These are phyloP conservation scores for apple (Malus domestica) DNA, from an alignment of 306 rosid genomes.

Conservation along the genomic window ASM211411v1 NC_041789.1:16715501-16716000, in stretches of 20 bases:
- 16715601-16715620: no score
- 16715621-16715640: no score
- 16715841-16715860: constrained; percentile 80
- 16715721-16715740: no score
- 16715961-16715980: constrained; percentile 67
- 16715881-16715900: constrained; percentile 79
- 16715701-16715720: no score
- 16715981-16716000: constrained; percentile 64
- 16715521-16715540: no score
- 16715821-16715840: constrained; percentile 82
- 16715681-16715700: no score
- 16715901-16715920: constrained; percentile 85
- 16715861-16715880: constrained; percentile 85
- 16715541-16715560: no score
- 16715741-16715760: constrained; percentile 3
- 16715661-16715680: no score
- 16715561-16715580: no score
- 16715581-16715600: no score
- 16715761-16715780: background rate
- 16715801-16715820: constrained; percentile 71
- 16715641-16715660: no score
- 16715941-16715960: constrained; percentile 72
- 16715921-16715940: constrained; percentile 81
- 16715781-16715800: constrained; percentile 3
- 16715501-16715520: no score